A percentile compares a stretch with the other conserved stretches of the same genome.
Evolutionary conservation across 768 basidiomycete species (phyloP).

Genomic region (Pholiota conissans): DNA sequence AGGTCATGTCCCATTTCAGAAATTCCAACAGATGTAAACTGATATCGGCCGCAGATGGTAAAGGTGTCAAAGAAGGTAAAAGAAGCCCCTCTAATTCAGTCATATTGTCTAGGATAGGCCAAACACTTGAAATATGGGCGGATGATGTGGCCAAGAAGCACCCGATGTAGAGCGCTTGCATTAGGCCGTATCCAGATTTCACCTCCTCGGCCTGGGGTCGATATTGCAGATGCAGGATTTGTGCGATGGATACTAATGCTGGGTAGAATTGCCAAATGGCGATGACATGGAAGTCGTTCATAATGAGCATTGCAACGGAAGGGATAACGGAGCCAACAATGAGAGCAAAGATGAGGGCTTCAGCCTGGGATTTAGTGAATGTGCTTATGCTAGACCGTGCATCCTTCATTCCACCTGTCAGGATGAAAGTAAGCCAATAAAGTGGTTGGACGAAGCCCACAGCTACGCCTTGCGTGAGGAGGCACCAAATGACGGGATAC

Average conservation of each 20-base stretch:
- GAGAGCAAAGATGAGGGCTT: constrained; percentile 52
- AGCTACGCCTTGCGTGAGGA: constrained; percentile 41
- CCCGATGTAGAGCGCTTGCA: constrained; percentile 38
- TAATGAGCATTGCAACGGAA: constrained; percentile 41
- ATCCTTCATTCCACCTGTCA: constrained; percentile 33
- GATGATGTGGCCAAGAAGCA: constrained; percentile 43
- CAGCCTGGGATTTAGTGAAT: constrained; percentile 43
- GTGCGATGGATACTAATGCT: constrained; percentile 41
- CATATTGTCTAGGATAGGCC: constrained; percentile 32
- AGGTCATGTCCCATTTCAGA: constrained; percentile 51
- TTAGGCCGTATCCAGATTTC: constrained; percentile 35
- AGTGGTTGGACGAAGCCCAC: constrained; percentile 45
- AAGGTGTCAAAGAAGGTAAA: constrained; percentile 33
- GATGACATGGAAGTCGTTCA: constrained; percentile 43
- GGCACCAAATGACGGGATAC: constrained; percentile 40
- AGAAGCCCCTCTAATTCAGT: constrained; percentile 31
- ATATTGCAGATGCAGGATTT: constrained; percentile 36
- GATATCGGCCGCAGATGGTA: constrained; percentile 23
- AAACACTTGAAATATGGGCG: constrained; percentile 39
- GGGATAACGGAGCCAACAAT: constrained; percentile 47
- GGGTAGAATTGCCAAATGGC: constrained; percentile 59
- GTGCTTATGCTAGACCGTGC: constrained; percentile 15
- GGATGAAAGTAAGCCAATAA: constrained; percentile 47
- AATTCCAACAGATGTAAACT: constrained; percentile 37
- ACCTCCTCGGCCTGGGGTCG: constrained; percentile 33